Base-by-base conservation (phyloP, 768 basidiomycete species). In the Fomitopsis serialis region DNA sequence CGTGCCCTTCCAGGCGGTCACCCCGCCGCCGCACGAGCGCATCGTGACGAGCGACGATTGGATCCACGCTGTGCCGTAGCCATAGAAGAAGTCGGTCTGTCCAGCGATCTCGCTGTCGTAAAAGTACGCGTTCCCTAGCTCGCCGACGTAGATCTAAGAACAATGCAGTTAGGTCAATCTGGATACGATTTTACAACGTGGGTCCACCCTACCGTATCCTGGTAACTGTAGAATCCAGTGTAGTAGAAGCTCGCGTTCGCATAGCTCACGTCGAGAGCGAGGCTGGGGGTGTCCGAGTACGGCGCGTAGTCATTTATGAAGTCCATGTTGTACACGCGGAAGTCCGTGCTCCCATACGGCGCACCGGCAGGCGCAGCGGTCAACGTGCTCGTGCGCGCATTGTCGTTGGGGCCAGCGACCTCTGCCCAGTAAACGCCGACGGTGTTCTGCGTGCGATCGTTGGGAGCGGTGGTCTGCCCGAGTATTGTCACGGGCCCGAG, bases 201-300 rank as follows among this genome's bases (percentile, higher is more conserved):
- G 5, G 37, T 7, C 5, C 37, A 80, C 78, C 81, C 84, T 78
- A 81, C 82, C 0, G 85, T 85, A 59, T 84, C 82, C 61, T 85
- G 82, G 56, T 73, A 84, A 59, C 80, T 81, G 1, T 79, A 72
- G 57, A 82, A 83, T 1, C 78, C 71, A 57, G 80, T 84, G 0
- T 78, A 80, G 57, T 83, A 85, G 64, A 85, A 85, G 1, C 83
- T 84, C 6, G 82, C 81, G 52, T 86, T 86, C 3, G 82, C 77
- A 56, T 84, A 81, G 1, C 78, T 80, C 24, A 85, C 78, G 53
- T 80, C 78, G 2, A 78, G 81, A 24, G 79, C 82, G 9, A 86
- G 69, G 1, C 85, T 84, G 61, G 79, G 85, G 1, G 81, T 76
- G 36, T 84, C 81, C 0, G 79, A 63, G 52, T 78, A 82, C 51